Base-by-base conservation (phyloP, 169 alveolate genomes). In the Cryptosporidium ryanae region DNA sequence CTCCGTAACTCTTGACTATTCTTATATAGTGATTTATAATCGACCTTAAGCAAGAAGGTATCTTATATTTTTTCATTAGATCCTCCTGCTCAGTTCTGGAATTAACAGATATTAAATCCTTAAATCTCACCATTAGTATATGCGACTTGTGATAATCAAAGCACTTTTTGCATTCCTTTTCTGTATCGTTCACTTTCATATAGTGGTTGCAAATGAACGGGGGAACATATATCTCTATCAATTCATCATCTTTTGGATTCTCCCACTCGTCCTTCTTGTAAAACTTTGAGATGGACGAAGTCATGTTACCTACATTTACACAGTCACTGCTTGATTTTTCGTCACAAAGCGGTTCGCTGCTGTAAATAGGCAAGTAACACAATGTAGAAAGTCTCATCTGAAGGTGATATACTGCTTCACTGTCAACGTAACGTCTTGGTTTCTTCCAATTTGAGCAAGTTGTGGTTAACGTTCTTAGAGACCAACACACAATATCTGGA, bases 401-500 rank as follows among this genome's bases (percentile, higher is more conserved):
- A n/a, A 76, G 64, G 23, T 76, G 87, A 65, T 76, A 76, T 54
- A 76, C 87, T 10, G 87, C 63, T 13, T 55, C 87, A 29, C 71
- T 59, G 12, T 76, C 87, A 38, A 76, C 50, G 23, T 76, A 59
- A 32, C 87, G 57, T 32, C 63, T 76, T 23, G 87, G 87, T 17
- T 76, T 76, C 38, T 76, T 76, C 87, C 87, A 76, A 55, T 76
- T 76, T 7, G 87, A 76, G n/a, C 87, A 76, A 2, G 87, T 76
- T 29, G 87, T 76, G 0, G 87, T 54, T 52, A 76, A 61, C 3
- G 87, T 76, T 34, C 87, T 55, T 38, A 76, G 29, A 23, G 87
- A 76, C 87, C 87, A 76, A 48, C 87, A 76, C 7, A 76, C 87
- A 44, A 76, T 76, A 76, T 76, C 87, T 8, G 87, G 87, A 48